Evolutionary conservation across 345 rosid genomes (phyloP).

Genomic region (Syzygium oleosum): DNA sequence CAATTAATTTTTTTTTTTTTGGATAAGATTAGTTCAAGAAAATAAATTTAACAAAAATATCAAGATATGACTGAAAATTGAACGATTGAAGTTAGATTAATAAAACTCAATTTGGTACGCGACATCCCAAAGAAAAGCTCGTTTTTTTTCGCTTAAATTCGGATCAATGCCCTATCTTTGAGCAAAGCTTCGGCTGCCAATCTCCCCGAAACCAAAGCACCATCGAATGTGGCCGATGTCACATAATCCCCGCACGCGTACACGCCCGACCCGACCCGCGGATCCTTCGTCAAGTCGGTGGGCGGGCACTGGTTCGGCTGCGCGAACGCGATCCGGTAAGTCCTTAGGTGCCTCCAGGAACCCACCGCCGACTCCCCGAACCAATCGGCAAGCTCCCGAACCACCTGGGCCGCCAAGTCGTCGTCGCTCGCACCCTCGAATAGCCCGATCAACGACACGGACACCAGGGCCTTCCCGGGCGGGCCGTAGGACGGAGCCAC

Average conservation of each 20-base stretch:
- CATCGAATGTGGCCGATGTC: slow-evolving; percentile 85
- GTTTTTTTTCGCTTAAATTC: background rate
- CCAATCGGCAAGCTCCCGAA: slow-evolving; percentile 63
- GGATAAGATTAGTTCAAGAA: background rate
- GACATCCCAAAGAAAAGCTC: background rate
- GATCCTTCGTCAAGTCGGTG: slow-evolving; percentile 49
- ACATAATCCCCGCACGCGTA: slow-evolving; percentile 69
- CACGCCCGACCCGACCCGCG: slow-evolving; percentile 31
- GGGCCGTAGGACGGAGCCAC: slow-evolving; percentile 79
- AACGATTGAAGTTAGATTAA: too few species aligned
- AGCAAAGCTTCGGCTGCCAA: slow-evolving; percentile 70
- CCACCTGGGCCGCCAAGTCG: slow-evolving; percentile 35
- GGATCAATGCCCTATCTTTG: slow-evolving; percentile 16
- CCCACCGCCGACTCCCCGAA: slow-evolving; percentile 39
- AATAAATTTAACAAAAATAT: background rate
- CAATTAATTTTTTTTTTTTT: background rate
- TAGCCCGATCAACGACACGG: slow-evolving; percentile 73
- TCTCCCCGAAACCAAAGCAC: slow-evolving; percentile 83
- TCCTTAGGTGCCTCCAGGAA: slow-evolving; percentile 71
- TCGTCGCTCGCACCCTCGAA: slow-evolving; percentile 43
- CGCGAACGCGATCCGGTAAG: slow-evolving; percentile 61
- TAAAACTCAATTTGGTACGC: too few species aligned
- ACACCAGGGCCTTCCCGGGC: slow-evolving; percentile 53
- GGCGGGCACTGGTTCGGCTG: slow-evolving; percentile 90
- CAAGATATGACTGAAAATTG: background rate